Base-by-base conservation (phyloP, 129 eudicot genomes). In the Scalesia atractyloides region DNA sequence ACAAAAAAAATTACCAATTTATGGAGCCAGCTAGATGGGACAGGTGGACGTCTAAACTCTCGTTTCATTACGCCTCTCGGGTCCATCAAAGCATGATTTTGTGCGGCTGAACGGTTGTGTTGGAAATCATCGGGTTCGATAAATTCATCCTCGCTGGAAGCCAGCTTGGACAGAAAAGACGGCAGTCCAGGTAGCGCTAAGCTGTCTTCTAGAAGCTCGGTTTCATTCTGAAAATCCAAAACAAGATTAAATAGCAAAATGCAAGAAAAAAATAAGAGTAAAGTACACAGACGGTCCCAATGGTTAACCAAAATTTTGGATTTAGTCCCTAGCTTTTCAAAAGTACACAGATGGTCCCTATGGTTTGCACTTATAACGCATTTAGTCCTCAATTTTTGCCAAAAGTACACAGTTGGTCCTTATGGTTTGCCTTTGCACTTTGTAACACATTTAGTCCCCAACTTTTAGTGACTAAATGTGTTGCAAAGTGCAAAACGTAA, bases 131-230 rank as follows among this genome's bases (percentile, higher is more conserved):
- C 98, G 6, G 92, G 82, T 64, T 92, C 98, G 11, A 89, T 72
- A 81, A 85, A 84, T 76, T 92, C 98, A 36, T 92, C 98, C 58
- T 92, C 98, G 59, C 95, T 89, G 24, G 90, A 87, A 64, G 34
- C 92, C 57, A 85, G 76, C 75, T 87, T 92, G 72, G 80, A 76
- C 9, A 90, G 83, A 77, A 83, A 85, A 69, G 95, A 81, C 46
- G 85, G 84, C 52, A 87, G 84, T 80, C 87, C 83, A 58, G 92
- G 92, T 61, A 85, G 78, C 18, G 87, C 90, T 82, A 89, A 80
- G 80, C 85, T 89, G 58, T 92, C 98, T 73, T 89, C 96, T 12
- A 92, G 90, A 65, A 92, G 89, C 84, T 87, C 96, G 24, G 88
- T 48, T 76, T 92, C 98, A 76, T 92, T 80, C 98, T 92, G 84